Evolutionary conservation across 2,329 filamentous ascomycete species (phyloP), one percentile per base, ranked within the genome.

Genomic region (Cryphonectria radicalis): DNA sequence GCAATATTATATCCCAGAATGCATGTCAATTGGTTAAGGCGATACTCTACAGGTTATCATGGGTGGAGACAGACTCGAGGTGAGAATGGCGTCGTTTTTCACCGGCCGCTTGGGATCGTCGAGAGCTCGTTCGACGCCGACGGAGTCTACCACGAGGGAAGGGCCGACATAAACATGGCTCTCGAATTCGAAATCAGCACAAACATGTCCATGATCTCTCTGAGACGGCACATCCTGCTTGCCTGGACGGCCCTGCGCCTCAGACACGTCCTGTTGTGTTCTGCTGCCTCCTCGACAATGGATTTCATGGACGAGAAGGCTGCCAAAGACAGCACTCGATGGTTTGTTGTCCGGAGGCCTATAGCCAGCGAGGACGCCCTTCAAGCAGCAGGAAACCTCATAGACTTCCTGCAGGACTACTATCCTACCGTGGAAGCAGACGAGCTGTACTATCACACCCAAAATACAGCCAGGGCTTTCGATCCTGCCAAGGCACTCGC

Each of bases 51-150:
- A 32, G 60, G 68, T 17, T 70, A 70, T 50, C 71, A 72, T 43
- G n/a, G 55, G n/a, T 72, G 71, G 71, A 63, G 50, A 37, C 53
- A 63, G n/a, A 53, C 50, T 46, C 65, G 37, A 25, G 64, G 66
- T 40, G 14, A 66, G 13, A 25, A 42, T 25, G 35, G 25, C 19
- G 19, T 46, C 35, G 60, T 70, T 10, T 72, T 68, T 14, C 70
- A 70, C 22, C 65, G 71, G 2, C 71, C 71, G 13, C 71, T 72
- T 4, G 71, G 71, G 25, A 63, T 77, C 2, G 70, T 76, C 22
- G 76, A 77, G 63, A 67, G 72, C n/a, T 67, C 69, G n/a, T 77
- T 77, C 70, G 75, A 77, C 70, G 43, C 72, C 3, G 76, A 77
- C 63, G 76, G 76, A 17, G 72, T 70, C 25, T 75, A 76, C 60